phyloP scores from a whole-genome alignment of 345 rosid genomes.

The Moringa oleifera region DNA sequence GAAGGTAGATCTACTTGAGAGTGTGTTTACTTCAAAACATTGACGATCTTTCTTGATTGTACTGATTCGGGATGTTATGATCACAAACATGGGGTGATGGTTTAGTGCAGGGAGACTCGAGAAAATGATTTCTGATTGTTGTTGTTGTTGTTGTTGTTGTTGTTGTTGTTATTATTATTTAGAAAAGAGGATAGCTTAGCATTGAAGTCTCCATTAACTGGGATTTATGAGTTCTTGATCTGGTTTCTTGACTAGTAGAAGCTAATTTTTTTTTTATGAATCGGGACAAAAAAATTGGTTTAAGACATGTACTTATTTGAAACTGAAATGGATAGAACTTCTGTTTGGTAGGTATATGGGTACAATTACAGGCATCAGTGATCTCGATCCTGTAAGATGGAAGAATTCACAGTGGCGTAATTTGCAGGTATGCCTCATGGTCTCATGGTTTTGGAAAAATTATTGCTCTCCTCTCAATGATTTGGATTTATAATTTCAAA shows the following conservation, averaged over 20 bases:
- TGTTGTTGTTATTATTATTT: too few species aligned
- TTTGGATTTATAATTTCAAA: conserved; percentile 13
- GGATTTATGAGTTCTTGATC: too few species aligned
- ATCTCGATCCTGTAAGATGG: conserved; percentile 90
- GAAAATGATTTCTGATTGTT: too few species aligned
- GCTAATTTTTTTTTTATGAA: neutral
- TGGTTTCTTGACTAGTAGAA: conserved; percentile 4
- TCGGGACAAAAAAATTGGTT: conserved; percentile 4
- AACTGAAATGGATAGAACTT: neutral
- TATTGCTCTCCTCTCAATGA: neutral
- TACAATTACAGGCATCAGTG: conserved; percentile 79
- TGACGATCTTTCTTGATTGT: conserved; percentile 4
- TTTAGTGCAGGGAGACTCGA: neutral
- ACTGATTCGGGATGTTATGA: too few species aligned
- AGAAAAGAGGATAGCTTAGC: neutral
- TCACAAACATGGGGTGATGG: neutral
- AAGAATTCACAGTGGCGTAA: conserved; percentile 96
- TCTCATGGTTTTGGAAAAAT: neutral
- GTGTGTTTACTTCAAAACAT: neutral
- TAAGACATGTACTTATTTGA: neutral
- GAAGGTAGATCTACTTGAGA: conserved; percentile 36
- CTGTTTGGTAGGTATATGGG: conserved; percentile 82
- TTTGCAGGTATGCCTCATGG: conserved; percentile 52
- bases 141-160: too few species aligned
- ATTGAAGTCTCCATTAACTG: too few species aligned